phyloP scores from a whole-genome alignment of 2,329 filamentous ascomycete genomes.

The Thelonectria discophora region DNA sequence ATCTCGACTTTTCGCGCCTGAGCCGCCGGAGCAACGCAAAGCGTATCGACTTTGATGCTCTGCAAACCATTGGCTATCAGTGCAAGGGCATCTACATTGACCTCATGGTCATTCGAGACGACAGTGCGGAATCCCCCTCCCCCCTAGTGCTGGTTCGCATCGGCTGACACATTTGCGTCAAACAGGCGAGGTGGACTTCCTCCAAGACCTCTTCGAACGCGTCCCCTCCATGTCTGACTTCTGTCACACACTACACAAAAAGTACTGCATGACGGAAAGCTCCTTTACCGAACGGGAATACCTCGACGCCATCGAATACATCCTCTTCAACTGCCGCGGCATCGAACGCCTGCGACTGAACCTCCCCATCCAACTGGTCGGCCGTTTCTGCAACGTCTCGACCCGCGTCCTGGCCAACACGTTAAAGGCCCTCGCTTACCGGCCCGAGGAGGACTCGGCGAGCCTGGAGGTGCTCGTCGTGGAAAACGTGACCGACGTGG shows the following conservation, averaged over 20 bases:
- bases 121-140: slow-evolving; percentile 48
- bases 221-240: slow-evolving; percentile 58
- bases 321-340: slow-evolving; percentile 56
- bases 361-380: slow-evolving; percentile 61
- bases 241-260: slow-evolving; percentile 53
- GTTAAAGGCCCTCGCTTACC: slow-evolving; percentile 56
- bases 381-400: slow-evolving; percentile 54
- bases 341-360: slow-evolving; percentile 58
- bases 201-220: slow-evolving; percentile 56
- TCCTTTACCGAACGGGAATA: slow-evolving; percentile 62
- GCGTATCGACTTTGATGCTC: slow-evolving; percentile 50
- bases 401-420: slow-evolving; percentile 63
- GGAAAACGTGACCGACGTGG: slow-evolving; percentile 60
- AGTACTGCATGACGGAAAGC: slow-evolving; percentile 58
- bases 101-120: slow-evolving; percentile 62
- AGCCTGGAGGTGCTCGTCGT: slow-evolving; percentile 57
- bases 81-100: slow-evolving; percentile 61
- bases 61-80: slow-evolving; percentile 57
- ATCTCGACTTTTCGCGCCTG: slow-evolving; percentile 60
- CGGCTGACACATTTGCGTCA: slow-evolving; percentile 26
- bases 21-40: slow-evolving; percentile 46
- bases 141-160: neutral
- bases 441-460: slow-evolving; percentile 55
- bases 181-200: slow-evolving; percentile 59
- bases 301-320: slow-evolving; percentile 49